Conservation (phyloP, 139 green algal genomes). For the Trebouxia sp. region DNA sequence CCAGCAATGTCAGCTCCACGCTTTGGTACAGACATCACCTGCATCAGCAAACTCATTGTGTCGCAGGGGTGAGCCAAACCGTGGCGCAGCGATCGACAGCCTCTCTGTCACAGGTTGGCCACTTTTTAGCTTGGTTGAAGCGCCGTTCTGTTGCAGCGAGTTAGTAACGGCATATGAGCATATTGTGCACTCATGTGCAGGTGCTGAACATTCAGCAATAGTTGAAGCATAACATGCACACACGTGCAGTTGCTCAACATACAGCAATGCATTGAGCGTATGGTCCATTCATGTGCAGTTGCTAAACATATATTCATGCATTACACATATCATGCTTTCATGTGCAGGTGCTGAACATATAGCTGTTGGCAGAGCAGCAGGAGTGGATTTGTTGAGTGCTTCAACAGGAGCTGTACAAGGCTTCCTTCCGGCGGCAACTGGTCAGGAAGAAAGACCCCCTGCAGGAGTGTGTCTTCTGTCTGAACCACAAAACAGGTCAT, state of each 20-base stretch:
- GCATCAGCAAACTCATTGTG: background rate
- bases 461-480: background rate
- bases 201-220: no score
- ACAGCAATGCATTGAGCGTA: no score
- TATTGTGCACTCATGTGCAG: no score
- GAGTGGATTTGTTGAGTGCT: background rate
- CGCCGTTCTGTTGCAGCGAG: no score
- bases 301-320: background rate
- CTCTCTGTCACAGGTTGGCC: no score
- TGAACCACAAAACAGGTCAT: background rate
- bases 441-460: background rate
- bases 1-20: no score
- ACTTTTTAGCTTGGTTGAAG: no score
- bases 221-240: no score
- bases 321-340: background rate
- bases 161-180: no score
- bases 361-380: background rate
- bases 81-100: background rate
- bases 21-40: no score
- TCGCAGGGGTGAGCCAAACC: conserved; percentile 12
- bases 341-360: background rate
- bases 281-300: background rate
- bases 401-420: background rate
- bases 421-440: background rate
- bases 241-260: no score